These are phyloP conservation scores for Suillus tomentosus DNA, from an alignment of 768 basidiomycete species.

Conservation along the genomic window DNA sequence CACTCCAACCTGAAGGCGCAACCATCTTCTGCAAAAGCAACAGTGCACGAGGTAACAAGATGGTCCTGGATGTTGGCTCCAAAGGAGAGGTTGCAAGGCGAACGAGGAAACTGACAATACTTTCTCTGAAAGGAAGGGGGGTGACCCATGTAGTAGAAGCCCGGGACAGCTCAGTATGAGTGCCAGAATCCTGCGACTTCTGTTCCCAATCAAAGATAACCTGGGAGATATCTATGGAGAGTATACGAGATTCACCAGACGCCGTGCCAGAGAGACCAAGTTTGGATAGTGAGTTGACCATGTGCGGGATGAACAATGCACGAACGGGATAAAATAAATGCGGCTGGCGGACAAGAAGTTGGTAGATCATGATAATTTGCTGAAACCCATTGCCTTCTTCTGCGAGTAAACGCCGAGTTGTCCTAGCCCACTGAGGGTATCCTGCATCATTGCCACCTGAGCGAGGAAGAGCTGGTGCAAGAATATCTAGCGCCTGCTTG, in stretches of 20 bases:
- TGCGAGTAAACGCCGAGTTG: conserved; percentile 79
- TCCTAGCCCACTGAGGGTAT: conserved; percentile 81
- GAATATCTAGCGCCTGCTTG: conserved; percentile 82
- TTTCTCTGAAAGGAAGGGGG: conserved; percentile 80
- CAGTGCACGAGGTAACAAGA: conserved; percentile 64
- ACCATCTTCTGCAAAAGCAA: conserved; percentile 75
- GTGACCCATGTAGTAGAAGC: conserved; percentile 59
- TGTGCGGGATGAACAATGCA: conserved; percentile 89
- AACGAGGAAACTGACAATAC: conserved; percentile 94
- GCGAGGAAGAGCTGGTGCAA: conserved; percentile 79
- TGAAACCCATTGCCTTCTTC: conserved; percentile 80
- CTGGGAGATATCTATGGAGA: conserved; percentile 90
- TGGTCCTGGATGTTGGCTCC: conserved; percentile 41
- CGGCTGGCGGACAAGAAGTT: conserved; percentile 89
- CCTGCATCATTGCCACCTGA: conserved; percentile 58
- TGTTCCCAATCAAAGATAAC: conserved; percentile 95
- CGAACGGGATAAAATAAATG: conserved; percentile 92
- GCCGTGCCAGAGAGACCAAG: conserved; percentile 78
- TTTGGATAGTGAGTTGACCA: conserved; percentile 87
- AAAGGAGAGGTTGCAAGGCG: conserved; percentile 76
- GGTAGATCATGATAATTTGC: conserved; percentile 82
- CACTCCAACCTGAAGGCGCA: conserved; percentile 82
- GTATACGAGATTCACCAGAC: conserved; percentile 75
- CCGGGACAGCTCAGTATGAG: conserved; percentile 28
- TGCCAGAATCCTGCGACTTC: conserved; percentile 41